Conservation (phyloP, 371 early-diverging fungal genomes). For the Capillidium rhysosporum region DNA sequence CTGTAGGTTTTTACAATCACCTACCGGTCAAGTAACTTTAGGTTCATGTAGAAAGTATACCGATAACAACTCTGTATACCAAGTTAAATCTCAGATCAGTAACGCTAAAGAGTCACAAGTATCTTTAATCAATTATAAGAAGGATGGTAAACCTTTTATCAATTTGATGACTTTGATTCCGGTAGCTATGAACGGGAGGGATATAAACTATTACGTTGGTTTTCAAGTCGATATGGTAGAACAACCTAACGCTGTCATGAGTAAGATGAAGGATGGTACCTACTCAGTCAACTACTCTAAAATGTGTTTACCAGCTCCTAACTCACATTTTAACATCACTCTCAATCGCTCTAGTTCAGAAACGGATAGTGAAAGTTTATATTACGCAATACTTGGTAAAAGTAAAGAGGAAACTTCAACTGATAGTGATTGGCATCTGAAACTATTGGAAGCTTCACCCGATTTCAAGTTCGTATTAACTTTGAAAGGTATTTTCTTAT, state of each 20-base stretch:
- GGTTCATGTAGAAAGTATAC: conserved; percentile 24
- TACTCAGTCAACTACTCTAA: conserved; percentile 30
- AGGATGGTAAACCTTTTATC: conserved; percentile 49
- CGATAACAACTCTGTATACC: conserved; percentile 26
- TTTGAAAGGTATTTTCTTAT: conserved; percentile 38
- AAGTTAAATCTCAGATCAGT: conserved; percentile 23
- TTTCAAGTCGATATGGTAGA: conserved; percentile 48
- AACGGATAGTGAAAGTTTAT: too few species aligned
- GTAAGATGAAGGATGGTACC: conserved; percentile 30
- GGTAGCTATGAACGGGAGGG: conserved; percentile 16
- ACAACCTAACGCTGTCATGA: conserved; percentile 41
- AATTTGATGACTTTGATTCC: conserved; percentile 49
- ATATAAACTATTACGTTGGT: conserved; percentile 37
- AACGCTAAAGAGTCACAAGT: conserved; percentile 31
- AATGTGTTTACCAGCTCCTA: too few species aligned
- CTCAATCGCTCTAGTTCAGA: too few species aligned
- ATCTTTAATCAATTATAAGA: conserved; percentile 37
- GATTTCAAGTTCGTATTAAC: conserved; percentile 41
- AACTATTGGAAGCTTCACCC: conserved; percentile 18
- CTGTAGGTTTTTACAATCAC: conserved; percentile 40
- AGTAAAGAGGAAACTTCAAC: conserved; percentile 8
- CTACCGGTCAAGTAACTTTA: conserved; percentile 19
- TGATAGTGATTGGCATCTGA: conserved; percentile 20
- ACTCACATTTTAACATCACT: too few species aligned
- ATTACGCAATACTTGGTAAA: too few species aligned